Evolutionary conservation across 163 green algal genomes (phyloP), one percentile per base, ranked within the genome.

Genomic region (Chlamydomonas reinhardtii): DNA sequence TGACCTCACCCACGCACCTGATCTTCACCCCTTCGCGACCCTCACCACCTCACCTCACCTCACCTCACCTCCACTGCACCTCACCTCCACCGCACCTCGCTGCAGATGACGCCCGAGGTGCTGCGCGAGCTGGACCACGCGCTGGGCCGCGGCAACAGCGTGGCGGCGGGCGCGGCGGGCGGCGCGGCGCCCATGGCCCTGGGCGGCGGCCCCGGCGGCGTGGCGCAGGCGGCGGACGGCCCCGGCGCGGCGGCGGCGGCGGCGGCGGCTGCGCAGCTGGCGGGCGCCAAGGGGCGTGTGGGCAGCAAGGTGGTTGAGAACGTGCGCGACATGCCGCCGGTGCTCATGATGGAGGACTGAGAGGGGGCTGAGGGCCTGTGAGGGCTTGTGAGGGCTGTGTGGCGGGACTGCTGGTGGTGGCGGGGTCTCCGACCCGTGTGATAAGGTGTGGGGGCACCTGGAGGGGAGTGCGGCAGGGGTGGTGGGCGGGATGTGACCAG

Each of bases 31-130:
- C 39, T 8, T 8, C 8, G 39, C 39, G n/a, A n/a, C 39, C 39
- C 39, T 5, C 39, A 14, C 39, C 39, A 8, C 62, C 31, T 8
- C 31, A 27, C 16, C 25, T 15, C n/a, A n/a, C 2, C 66, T 11
- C n/a, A 14, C 66, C 5, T n/a, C n/a, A n/a, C n/a, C 66, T 59
- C 35, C 34, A 24, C 39, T 25, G 17, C 6, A 6, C 24, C 37
- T 11, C 39, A 15, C 39, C 24, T 29, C 24, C 37, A 39, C 22
- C 14, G 25, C 71, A n/a, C n/a, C n/a, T n/a, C 25, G 17, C 12
- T 12, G 20, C 90, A 96, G 91, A 94, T 99, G 32, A 96, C 94
- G 0, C 97, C 97, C 1, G 97, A 99, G 91, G 91, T 99, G 2
- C 68, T 95, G 56, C 92, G 97, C 0, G 97, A 99, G 91, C 89